Percentiles rank a stretch among this genome's conserved stretches.
These are phyloP conservation scores for Ophiostoma populinum DNA, from an alignment of 2,329 filamentous ascomycete species.

Conservation along the genomic window DNA sequence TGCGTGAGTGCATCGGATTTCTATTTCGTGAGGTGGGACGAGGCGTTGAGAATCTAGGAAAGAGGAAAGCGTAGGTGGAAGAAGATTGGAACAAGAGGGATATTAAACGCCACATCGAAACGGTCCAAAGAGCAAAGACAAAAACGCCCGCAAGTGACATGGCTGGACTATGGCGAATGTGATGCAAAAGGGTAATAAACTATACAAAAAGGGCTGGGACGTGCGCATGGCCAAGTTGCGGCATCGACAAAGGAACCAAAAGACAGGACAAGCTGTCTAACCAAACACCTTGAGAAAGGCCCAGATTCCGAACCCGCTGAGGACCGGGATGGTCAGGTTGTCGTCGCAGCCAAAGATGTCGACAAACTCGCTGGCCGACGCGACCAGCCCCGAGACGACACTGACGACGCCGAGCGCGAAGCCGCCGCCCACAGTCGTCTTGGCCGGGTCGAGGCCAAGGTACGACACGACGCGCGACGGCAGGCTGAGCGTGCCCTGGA, in stretches of 20 bases:
- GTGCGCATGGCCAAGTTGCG: not conserved
- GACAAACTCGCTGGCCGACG: constrained; percentile 74
- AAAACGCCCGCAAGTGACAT: not conserved
- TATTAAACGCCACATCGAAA: not conserved
- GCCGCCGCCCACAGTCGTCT: constrained; percentile 49
- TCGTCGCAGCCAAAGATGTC: constrained; percentile 93
- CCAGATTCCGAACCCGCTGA: constrained; percentile 80
- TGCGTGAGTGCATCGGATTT: not conserved
- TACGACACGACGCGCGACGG: constrained; percentile 34
- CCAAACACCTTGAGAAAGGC: constrained; percentile 81
- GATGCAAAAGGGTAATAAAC: not conserved
- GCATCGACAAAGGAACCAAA: not conserved
- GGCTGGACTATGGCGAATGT: not conserved
- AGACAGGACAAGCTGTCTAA: constrained; percentile 13
- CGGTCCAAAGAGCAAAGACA: not conserved
- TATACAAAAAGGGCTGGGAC: not conserved
- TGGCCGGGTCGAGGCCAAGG: constrained; percentile 17
- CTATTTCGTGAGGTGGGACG: not conserved
- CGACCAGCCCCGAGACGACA: constrained; percentile 73
- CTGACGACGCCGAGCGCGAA: constrained; percentile 67
- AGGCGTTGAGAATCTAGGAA: not conserved
- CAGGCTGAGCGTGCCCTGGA: constrained; percentile 57
- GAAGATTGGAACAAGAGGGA: not conserved
- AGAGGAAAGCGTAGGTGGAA: not conserved
- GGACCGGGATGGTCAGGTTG: constrained; percentile 86